Evolutionary conservation across 164 flowering plant genomes (phyloP).

Genomic region (Tetracentron sinense): DNA sequence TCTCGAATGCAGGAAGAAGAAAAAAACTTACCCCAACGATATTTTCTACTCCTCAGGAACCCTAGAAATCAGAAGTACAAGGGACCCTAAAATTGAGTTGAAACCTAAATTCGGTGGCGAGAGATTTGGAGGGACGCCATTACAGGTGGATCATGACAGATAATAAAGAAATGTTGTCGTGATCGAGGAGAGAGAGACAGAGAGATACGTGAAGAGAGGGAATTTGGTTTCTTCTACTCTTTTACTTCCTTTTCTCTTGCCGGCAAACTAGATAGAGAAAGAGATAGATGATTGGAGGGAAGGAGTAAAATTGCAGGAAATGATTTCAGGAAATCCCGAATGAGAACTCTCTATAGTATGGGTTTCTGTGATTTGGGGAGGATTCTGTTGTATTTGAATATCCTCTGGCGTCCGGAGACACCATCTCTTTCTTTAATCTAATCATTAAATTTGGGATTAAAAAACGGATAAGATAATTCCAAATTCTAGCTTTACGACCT

Average conservation of each 20-base stretch:
- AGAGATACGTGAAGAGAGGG: constrained; percentile 25
- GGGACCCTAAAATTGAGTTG: constrained; percentile 1
- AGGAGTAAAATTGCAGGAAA: constrained; percentile 18
- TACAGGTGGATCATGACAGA: background rate
- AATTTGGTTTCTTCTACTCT: constrained; percentile 30
- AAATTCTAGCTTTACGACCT: too few species aligned
- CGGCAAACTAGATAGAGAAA: constrained; percentile 14
- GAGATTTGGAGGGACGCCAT: too few species aligned
- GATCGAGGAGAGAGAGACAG: background rate
- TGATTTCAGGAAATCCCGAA: too few species aligned
- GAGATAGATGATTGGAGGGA: constrained; percentile 34
- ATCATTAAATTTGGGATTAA: too few species aligned
- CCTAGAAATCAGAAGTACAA: background rate
- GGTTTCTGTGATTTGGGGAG: too few species aligned
- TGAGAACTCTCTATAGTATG: background rate
- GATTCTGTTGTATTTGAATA: constrained; percentile 43
- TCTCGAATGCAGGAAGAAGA: background rate
- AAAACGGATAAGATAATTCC: too few species aligned
- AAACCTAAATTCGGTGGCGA: too few species aligned
- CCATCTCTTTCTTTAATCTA: too few species aligned
- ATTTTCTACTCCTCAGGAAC: background rate
- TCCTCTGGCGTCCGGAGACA: constrained; percentile 58
- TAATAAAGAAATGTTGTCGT: constrained; percentile 1
- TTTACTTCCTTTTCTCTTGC: constrained; percentile 32
- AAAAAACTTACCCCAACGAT: constrained; percentile 3